phyloP scores from a whole-genome alignment of 805 yeast species.

The Jamesozyma piceae region DNA sequence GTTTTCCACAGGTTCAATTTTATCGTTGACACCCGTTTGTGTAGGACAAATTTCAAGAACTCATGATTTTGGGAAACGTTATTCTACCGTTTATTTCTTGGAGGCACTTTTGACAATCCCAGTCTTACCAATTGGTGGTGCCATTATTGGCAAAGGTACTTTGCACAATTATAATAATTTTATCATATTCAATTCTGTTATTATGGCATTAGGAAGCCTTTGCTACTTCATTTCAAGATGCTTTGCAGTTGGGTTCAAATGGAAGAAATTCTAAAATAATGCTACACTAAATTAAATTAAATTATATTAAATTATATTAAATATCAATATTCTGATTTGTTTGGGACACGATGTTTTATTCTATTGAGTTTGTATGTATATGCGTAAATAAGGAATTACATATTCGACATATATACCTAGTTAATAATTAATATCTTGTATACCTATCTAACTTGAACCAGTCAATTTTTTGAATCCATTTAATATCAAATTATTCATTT shows the following conservation, averaged over 20 bases:
- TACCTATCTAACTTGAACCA: not conserved
- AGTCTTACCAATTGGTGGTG: constrained; percentile 43
- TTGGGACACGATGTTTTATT: not conserved
- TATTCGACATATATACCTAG: not conserved
- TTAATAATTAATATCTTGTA: not conserved
- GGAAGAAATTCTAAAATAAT: constrained; percentile 31
- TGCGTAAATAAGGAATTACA: not conserved
- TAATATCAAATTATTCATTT: not conserved
- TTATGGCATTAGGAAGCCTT: constrained; percentile 32
- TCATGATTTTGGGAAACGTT: constrained; percentile 46
- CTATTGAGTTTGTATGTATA: not conserved
- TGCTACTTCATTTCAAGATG: constrained; percentile 36
- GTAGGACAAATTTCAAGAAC: constrained; percentile 49
- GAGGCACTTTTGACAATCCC: constrained; percentile 44
- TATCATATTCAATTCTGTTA: constrained; percentile 36
- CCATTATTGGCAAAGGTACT: constrained; percentile 33
- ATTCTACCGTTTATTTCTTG: constrained; percentile 48
- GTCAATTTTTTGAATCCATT: not conserved
- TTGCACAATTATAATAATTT: constrained; percentile 34
- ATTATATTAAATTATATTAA: no score
- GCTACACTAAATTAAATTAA: no score
- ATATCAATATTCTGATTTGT: not conserved
- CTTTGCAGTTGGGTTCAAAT: constrained; percentile 35
- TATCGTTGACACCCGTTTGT: constrained; percentile 51
- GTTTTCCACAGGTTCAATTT: constrained; percentile 45